Conservation (phyloP, 371 early-diverging fungal genomes). For the Mucor plumbeus region DNA sequence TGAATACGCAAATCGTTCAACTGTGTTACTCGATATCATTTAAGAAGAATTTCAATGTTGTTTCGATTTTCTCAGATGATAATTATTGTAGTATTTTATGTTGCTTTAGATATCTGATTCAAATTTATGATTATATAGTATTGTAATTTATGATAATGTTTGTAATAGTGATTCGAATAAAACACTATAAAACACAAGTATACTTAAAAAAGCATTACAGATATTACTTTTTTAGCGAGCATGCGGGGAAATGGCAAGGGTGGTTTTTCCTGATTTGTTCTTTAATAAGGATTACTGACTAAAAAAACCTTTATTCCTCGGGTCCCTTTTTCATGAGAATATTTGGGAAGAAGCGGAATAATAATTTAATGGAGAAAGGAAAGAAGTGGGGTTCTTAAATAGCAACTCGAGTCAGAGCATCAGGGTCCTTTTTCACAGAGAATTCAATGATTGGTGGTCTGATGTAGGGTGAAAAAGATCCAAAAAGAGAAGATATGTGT, state of each 20-base stretch:
- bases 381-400: not conserved
- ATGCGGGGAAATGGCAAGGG: not conserved
- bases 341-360: slow-evolving; percentile 2
- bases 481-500: slow-evolving; percentile 4
- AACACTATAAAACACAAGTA: too few relatives aligned
- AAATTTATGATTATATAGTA: too few relatives aligned
- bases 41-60: too few relatives aligned
- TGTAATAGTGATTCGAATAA: not conserved
- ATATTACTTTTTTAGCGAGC: too few relatives aligned
- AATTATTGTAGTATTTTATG: too few relatives aligned
- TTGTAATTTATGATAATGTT: too few relatives aligned
- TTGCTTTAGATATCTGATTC: too few relatives aligned
- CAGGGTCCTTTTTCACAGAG: slow-evolving; percentile 2
- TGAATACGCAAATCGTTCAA: not conserved
- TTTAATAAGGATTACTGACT: not conserved
- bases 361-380: not conserved
- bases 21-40: not conserved
- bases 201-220: not conserved
- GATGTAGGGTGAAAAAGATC: slow-evolving; percentile 6
- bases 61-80: too few relatives aligned
- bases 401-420: not conserved
- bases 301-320: slow-evolving; percentile 1
- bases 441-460: slow-evolving; percentile 1
- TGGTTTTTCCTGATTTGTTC: not conserved
- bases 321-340: slow-evolving; percentile 7